Base-by-base conservation (phyloP, 2,329 filamentous ascomycete species). In the Chaetomium sp. region DNA sequence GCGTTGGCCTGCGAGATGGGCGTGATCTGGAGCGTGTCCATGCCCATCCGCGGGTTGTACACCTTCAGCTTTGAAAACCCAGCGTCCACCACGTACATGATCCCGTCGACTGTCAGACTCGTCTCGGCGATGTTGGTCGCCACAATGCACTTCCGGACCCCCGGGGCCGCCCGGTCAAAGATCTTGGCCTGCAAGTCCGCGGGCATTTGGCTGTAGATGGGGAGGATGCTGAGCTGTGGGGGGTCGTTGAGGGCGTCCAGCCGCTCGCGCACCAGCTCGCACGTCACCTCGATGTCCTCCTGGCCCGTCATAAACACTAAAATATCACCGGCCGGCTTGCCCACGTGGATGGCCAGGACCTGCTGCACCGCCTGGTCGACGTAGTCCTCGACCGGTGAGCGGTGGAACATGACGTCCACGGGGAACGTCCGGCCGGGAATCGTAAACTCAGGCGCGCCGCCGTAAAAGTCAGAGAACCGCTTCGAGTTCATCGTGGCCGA, bases 161-260 rank as follows among this genome's bases (percentile, higher is more conserved):
- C 94, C 0, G 91, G 87, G 2, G 89, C 78, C 2, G 95, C 94
- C 62, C 86, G 84, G 67, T 99, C 92, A 65, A 99, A 99, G 62
- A 99, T 99, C 72, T 95, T 97, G 57, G 94, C 90, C 71, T 99
- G 95, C 38, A 99, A 76, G 70, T 99, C 95, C 37, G 94, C 94
- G 2, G 94, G 95, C 94, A 99, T 96, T 71, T 99, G 94, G 79
- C 91, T 96, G 81, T 99, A 99, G 54, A 99, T 97, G 0, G 95
- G 95, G 34, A 99, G 74, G 53, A 99, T 95, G 68, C 89, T 92
- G 56, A 99, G 82, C 68, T 96, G 92, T 1, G 94, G 91, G 0
- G 94, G 92, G 65, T 99, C 91, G 60, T 96, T 97, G 36, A 99
- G 80, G 35, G 92, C 82, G 61, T 89, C 87, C 12, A 99, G 77